Evolutionary conservation across 495 filamentous ascomycete species (phyloP), one percentile per base, ranked within the genome.

Genomic region (Emericellopsis terricola): DNA sequence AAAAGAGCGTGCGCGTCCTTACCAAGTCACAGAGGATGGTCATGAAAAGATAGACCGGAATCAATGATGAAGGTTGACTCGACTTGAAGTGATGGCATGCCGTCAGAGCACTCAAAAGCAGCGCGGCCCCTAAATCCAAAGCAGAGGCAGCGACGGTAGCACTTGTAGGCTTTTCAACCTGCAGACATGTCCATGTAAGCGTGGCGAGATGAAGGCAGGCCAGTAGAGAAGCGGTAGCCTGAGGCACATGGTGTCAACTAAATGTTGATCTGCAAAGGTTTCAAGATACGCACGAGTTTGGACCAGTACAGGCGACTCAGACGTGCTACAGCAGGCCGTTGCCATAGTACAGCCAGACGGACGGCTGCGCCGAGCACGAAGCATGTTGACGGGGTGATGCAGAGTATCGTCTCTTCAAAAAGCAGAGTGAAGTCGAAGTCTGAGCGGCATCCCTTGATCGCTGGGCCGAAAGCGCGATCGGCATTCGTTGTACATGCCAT

Each of bases 361-460:
- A 14, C 15, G 15, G 28, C 14, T 7, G 28, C 15, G n/a, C 15
- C 14, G 28, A 30, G 13, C 8, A 69, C 34, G 15, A 68, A 49
- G 18, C 62, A 38, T 5, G 45, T 37, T 20, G 54, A 46, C 14
- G 62, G 62, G 8, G 57, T 41, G 9, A 65, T 45, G 10, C 44
- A 46, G 7, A 67, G 46, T 17, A 70, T 60, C 8, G 49, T 50
- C 32, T 69, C 56, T 37, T 72, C 65, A 38, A 71, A 70, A 4
- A 42, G 26, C 10, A 42, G 34, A 13, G 42, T 45, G 23, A 45
- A 45, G 23, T 45, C 42, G 29, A 45, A 42, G 6, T 26, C 29
- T 3, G 10, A 10, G 15, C 27, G 17, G 16, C 38, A 31, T 26
- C 28, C 33, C 15, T 24, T 15, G 10, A 42, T 19, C 15, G 38